These are phyloP conservation scores for Daldinia concentrica DNA, from an alignment of 495 filamentous ascomycete species.

Conservation along the genomic window DNA sequence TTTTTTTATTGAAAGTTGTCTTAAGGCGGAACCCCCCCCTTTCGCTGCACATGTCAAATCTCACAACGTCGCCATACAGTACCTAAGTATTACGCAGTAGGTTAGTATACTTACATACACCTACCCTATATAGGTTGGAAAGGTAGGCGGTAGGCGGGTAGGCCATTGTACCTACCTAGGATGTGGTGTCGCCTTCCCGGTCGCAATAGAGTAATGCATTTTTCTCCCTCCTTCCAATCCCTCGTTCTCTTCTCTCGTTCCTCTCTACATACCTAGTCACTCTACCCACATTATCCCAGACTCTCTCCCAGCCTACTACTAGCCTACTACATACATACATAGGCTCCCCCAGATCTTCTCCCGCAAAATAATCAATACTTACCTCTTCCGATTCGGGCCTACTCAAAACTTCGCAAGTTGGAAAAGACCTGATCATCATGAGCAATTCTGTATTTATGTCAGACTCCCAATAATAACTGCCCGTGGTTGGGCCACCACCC, in stretches of 20 bases:
- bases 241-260: background rate
- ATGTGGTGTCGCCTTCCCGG: slow-evolving; percentile 1
- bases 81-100: background rate
- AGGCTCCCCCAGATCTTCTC: background rate
- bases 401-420: slow-evolving; percentile 26
- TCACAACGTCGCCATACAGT: background rate
- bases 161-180: slow-evolving; percentile 2
- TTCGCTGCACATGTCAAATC: slow-evolving; percentile 33
- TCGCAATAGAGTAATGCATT: slow-evolving; percentile 1
- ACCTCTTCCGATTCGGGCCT: slow-evolving; percentile 45
- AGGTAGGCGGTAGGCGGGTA: background rate
- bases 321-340: background rate
- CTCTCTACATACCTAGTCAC: background rate
- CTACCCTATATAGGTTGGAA: background rate
- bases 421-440: slow-evolving; percentile 10
- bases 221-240: slow-evolving; percentile 9
- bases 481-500: slow-evolving; percentile 6
- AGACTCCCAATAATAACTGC: background rate
- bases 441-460: slow-evolving; percentile 10
- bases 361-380: background rate
- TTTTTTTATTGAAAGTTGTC: background rate
- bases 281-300: slow-evolving; percentile 15
- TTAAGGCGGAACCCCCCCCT: slow-evolving; percentile 6
- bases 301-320: background rate
- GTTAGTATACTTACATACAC: background rate